Conservation (phyloP, 257 asterid genomes). For the Nicotiana tomentosiformis region DNA sequence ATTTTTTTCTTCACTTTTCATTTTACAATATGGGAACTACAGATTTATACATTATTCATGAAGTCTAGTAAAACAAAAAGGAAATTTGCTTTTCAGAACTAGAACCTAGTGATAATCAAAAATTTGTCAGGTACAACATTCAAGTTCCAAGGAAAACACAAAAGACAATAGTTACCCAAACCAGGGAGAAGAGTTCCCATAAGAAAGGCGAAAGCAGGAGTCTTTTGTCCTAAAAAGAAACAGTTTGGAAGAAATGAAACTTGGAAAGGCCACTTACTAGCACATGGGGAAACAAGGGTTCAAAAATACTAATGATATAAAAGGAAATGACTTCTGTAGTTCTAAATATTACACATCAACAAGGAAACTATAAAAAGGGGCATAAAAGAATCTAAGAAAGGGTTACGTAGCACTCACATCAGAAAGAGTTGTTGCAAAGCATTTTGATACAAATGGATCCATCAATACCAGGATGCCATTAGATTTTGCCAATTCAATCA, state of each 20-base stretch:
- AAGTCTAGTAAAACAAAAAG: not conserved
- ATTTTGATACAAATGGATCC: slow-evolving; percentile 56
- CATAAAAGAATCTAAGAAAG: not conserved
- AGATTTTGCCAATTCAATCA: slow-evolving; percentile 45
- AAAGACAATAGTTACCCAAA: not conserved
- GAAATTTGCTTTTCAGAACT: not conserved
- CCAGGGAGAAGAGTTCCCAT: not conserved
- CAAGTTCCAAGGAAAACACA: not conserved
- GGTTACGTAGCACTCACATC: slow-evolving; percentile 48
- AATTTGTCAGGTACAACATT: not conserved
- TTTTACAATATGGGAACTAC: not conserved
- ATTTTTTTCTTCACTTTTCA: no score
- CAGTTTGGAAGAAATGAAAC: not conserved
- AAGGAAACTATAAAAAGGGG: not conserved
- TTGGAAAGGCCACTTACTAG: not conserved
- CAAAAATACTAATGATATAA: not conserved
- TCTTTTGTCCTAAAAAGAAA: not conserved
- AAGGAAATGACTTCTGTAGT: not conserved
- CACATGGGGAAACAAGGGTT: not conserved
- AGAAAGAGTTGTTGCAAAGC: slow-evolving; percentile 41
- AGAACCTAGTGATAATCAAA: not conserved
- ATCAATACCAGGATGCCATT: slow-evolving; percentile 30
- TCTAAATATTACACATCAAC: not conserved
- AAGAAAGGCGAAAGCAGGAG: not conserved
- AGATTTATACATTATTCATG: not conserved